A percentile compares a stretch with the other conserved stretches of the same genome.
Evolutionary conservation across 2,329 filamentous ascomycete species (phyloP).

Genomic region (Didymella segeticola): DNA sequence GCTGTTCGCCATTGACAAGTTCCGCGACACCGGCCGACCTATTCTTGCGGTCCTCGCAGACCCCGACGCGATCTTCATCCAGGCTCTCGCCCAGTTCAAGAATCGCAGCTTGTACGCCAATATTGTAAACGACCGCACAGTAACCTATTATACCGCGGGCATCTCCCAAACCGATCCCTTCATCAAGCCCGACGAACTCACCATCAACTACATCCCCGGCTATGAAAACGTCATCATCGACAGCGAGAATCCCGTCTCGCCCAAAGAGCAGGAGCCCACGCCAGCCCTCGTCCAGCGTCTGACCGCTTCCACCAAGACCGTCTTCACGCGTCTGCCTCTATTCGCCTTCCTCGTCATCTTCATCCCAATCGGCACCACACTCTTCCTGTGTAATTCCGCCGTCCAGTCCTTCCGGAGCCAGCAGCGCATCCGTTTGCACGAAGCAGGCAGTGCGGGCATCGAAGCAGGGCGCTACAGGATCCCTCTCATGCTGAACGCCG

Average conservation of each 20-base stretch:
- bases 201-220: slow-evolving; percentile 75
- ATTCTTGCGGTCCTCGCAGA: slow-evolving; percentile 84
- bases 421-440: slow-evolving; percentile 77
- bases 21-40: slow-evolving; percentile 81
- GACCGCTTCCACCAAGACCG: slow-evolving; percentile 42
- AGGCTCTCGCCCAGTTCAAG: slow-evolving; percentile 76
- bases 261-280: slow-evolving; percentile 47
- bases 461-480: slow-evolving; percentile 75
- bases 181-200: slow-evolving; percentile 68
- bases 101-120: slow-evolving; percentile 83
- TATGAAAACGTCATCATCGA: slow-evolving; percentile 81
- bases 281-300: slow-evolving; percentile 48
- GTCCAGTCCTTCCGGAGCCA: slow-evolving; percentile 79
- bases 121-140: slow-evolving; percentile 82
- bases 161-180: slow-evolving; percentile 83
- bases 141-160: slow-evolving; percentile 81
- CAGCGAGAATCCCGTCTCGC: slow-evolving; percentile 64
- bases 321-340: slow-evolving; percentile 66
- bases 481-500: slow-evolving; percentile 72
- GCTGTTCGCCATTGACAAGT: slow-evolving; percentile 84
- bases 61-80: slow-evolving; percentile 83
- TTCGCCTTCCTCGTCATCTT: slow-evolving; percentile 71
- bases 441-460: slow-evolving; percentile 71
- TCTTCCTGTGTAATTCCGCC: slow-evolving; percentile 77
- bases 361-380: slow-evolving; percentile 73